Base-by-base conservation (phyloP, 257 asterid genomes). In the Nicotiana tomentosiformis region DNA sequence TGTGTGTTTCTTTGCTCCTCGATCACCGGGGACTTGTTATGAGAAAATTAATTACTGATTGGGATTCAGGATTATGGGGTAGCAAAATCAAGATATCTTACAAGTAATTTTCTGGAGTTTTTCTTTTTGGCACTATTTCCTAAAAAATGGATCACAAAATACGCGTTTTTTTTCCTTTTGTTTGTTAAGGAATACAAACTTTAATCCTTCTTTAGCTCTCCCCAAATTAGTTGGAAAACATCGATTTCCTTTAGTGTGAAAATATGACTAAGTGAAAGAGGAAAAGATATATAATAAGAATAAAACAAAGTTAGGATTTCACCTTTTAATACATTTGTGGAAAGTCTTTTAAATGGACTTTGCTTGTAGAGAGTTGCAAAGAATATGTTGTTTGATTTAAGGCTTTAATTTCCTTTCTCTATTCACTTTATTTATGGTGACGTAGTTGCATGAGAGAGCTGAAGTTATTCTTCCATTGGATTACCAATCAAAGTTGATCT, bases 281-380 rank as follows among this genome's bases (percentile, higher is more conserved):
- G 58, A 77, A 15, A 14, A 58, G 0, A 15, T 60, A 23, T 23
- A 23, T 23, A 81, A 77, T 72, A 35, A 51, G 30, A 72, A 56
- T 74, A 86, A 70, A 82, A 87, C 32, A 57, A 70, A 87, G 90
- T 69, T 81, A 84, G 88, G 85, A 39, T 86, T 74, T 87, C 78
- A 83, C 67, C 87, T 84, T 77, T 90, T 46, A 83, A 70, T 58
- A 79, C 60, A 61, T 15, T 64, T 60, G 53, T 64, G 79, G 82
- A 83, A 70, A 82, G 77, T 86, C 82, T 84, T 83, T 81, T 18
- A 5, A 16, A 43, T 87, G 83, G 88, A 85, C 89, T 89, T 92
- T 92, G 87, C 91, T 91, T 92, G 91, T 70, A 20, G 84, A 84
- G 66, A 29, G 86, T 84, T 81, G 56, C 91, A 87, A 90, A 84